Base-by-base conservation (phyloP, 208 protist species). In the Crithidia bombi region DNA sequence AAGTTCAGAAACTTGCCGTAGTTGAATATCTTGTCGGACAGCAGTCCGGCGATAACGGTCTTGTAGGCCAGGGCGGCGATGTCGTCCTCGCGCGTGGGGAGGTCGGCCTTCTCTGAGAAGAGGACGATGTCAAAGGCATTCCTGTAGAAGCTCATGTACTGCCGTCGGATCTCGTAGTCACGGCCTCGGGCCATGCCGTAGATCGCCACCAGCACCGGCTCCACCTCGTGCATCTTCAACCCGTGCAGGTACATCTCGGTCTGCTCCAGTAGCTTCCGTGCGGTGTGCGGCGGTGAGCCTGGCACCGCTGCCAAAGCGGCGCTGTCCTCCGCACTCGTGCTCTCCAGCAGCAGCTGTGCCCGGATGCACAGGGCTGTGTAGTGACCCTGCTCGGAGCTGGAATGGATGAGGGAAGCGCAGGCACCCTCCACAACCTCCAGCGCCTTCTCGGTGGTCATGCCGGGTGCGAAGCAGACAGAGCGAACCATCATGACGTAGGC, bases 21-120 rank as follows among this genome's bases (percentile, higher is more conserved):
- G 77, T 96, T 96, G 72, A 93, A 93, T 32, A 87, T 91, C 41
- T 91, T 83, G 50, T 93, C 86, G 2, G 89, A 92, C 15, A 95
- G 79, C 19, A 96, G 73, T 30, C 87, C 92, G 12, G 89, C 85
- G 21, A 94, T 55, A 17, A 85, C 87, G 32, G 89, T 90, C 55
- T 83, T 90, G 76, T 80, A 90, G 32, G 88, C 92, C 46, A 96
- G 75, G 2, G 39, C 54, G 41, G 79, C 64, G 55, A 92, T 52
- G 67, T 95, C 89, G 28, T 67, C 71, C 33, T 81, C 83, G 23
- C 81, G 63, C 63, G 94, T 76, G 21, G 77, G 81, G 78, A 96
- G 82, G 43, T 93, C 84, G 0, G 92, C 89, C 73, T 87, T 87
- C 64, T 95, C 82, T 11, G 80, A 70, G 72, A 87, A 90, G 19